Evolutionary conservation across 148 eudicot genomes (phyloP), one percentile per base, ranked within the genome.

Genomic region (Diospyros lotus): DNA sequence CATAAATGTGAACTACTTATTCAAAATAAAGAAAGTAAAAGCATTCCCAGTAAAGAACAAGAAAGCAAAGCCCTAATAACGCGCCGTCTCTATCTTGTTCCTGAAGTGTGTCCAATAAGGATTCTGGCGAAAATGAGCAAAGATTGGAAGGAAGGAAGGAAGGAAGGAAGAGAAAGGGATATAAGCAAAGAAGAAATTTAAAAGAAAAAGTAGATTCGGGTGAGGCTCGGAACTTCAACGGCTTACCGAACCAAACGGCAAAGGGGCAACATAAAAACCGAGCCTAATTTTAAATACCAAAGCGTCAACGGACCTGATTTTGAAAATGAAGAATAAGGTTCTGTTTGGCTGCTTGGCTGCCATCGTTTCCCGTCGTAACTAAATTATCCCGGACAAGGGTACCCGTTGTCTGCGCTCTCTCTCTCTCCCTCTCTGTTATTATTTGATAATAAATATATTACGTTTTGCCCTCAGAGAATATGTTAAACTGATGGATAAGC

Each of bases 141-240:
- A 52, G 17, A 51, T 11, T 53, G 70, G 48, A 46, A n/a, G 2
- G 41, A 43, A 52, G 41, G 17, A 51, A 68, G 14, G 38, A 50
- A 9, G 17, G 3, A 68, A 38, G 46, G 54, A 17, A 69, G 56
- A 18, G 17, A 50, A 17, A 51, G 51, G 9, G 53, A 45, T 13
- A 5, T 5, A 15, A 59, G 44, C 66, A 12, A 62, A 39, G 39
- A 14, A 14, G 14, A 44, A 9, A 62, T 12, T 1, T 5, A 39
- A 39, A 40, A 58, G 15, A 10, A 5, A 43, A 71, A 58, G 53
- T 1, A 71, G 64, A 71, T 71, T 71, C 63, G 64, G 48, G 14
- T 42, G 53, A 56, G 74, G 15, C 43, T 71, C 64, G 74, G 64
- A 58, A 56, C 51, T 55, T 14, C 52, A 71, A 55, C 74, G 74